phyloP scores from a whole-genome alignment of 352 stramenopile genomes.

The Phytophthora constricta region DNA sequence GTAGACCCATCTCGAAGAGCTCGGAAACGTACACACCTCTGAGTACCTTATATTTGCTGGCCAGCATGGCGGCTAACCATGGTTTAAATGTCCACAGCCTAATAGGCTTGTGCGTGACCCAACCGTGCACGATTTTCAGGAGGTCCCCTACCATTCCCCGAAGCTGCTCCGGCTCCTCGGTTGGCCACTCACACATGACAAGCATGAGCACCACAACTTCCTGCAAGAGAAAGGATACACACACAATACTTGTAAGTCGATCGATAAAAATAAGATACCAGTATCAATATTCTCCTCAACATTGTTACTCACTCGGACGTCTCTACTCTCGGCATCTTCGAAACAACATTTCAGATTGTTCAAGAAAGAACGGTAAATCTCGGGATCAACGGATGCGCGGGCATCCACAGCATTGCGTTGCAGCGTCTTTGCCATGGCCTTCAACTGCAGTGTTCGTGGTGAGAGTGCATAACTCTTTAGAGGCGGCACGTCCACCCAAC shows the following conservation, averaged over 20 bases:
- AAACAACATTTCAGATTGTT: slow-evolving; percentile 29
- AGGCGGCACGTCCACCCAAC: slow-evolving; percentile 31
- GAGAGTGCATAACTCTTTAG: slow-evolving; percentile 48
- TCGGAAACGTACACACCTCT: slow-evolving; percentile 34
- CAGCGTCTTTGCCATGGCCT: slow-evolving; percentile 42
- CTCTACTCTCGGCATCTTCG: slow-evolving; percentile 23
- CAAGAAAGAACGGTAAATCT: slow-evolving; percentile 42
- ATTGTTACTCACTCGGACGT: slow-evolving; percentile 30
- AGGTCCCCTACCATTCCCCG: slow-evolving; percentile 36
- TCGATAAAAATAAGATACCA: not conserved
- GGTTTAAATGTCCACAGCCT: slow-evolving; percentile 42
- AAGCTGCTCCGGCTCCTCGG: slow-evolving; percentile 33
- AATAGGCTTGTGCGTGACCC: slow-evolving; percentile 29
- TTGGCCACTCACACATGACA: slow-evolving; percentile 42
- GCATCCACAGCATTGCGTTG: slow-evolving; percentile 52
- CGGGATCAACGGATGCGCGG: slow-evolving; percentile 19
- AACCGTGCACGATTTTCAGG: slow-evolving; percentile 31
- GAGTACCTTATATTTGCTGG: slow-evolving; percentile 29
- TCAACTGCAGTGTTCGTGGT: slow-evolving; percentile 46
- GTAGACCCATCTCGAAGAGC: slow-evolving; percentile 42
- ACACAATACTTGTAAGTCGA: too few relatives aligned
- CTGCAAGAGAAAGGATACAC: slow-evolving; percentile 21
- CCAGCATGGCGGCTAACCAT: slow-evolving; percentile 38
- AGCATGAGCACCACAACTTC: slow-evolving; percentile 49
- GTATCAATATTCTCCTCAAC: not conserved